A percentile compares a stretch with the other conserved stretches of the same genome.
phyloP scores from a whole-genome alignment of 148 eudicot genomes.

The Agrostemma githago region DNA sequence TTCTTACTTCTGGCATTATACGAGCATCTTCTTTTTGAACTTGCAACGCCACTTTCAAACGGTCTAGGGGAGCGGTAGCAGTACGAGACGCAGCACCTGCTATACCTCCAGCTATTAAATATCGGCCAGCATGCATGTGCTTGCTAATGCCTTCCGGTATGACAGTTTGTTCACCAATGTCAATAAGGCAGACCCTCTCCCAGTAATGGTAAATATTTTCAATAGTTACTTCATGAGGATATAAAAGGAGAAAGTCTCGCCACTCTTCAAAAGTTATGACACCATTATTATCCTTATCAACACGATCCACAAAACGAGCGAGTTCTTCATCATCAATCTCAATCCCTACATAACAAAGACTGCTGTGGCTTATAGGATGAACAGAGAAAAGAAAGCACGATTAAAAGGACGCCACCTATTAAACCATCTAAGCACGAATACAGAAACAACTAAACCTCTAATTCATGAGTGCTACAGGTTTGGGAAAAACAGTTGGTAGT shows the following conservation, averaged over 20 bases:
- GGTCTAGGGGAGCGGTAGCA: constrained; percentile 95
- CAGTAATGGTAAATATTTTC: constrained; percentile 87
- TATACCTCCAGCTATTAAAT: constrained; percentile 86
- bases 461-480: not conserved
- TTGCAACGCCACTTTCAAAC: constrained; percentile 78
- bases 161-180: constrained; percentile 93
- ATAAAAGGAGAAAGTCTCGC: constrained; percentile 92
- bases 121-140: constrained; percentile 76
- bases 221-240: constrained; percentile 90
- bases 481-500: not conserved
- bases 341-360: constrained; percentile 81
- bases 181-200: constrained; percentile 92
- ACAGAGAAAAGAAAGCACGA: constrained; percentile 19
- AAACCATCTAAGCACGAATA: constrained; percentile 8
- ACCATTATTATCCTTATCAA: constrained; percentile 92
- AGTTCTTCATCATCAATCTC: constrained; percentile 84
- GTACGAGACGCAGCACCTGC: constrained; percentile 99
- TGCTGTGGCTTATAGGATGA: constrained; percentile 85
- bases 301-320: constrained; percentile 89
- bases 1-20: constrained; percentile 50
- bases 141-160: constrained; percentile 88
- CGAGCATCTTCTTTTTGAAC: constrained; percentile 61
- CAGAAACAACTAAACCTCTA: not conserved
- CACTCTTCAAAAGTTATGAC: constrained; percentile 95
- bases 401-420: constrained; percentile 6